Base-by-base conservation (phyloP, 179 eudicot genomes). In the Silene noctiflora region DNA sequence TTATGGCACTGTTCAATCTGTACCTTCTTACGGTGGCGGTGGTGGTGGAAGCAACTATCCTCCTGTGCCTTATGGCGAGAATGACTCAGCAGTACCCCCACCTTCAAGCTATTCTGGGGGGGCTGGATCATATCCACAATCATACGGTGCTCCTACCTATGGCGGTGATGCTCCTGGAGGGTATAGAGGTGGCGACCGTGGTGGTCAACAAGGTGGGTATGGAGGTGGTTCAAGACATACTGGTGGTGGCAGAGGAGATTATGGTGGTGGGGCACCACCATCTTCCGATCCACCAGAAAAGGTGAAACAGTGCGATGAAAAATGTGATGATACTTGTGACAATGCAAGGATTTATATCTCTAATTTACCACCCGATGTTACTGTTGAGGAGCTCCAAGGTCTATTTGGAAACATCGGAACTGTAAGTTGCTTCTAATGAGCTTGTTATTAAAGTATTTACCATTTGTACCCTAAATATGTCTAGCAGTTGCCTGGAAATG, bases 331-430 rank as follows among this genome's bases (percentile, higher is more conserved):
- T 64, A 68, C 89, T 24, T 95, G 99, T 83, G 97, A 91, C 77
- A 93, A 95, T 77, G 67, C 96, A 2, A 86, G 98, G 83, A 95
- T 95, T 69, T 93, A 93, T 72, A 86, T 95, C 65, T 95, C 99
- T 63, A 95, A 95, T 81, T 83, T 95, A 84, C 99, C 99, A n/a
- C 93, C 92, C 46, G 96, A 95, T 91, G 92, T 91, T 72, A 82
- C 96, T 11, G 44, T 78, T 53, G 99, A 95, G 1, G 99, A 95
- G 82, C 89, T 95, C 78, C 79, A 84, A 79, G 94, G 89, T 0
- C 91, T 95, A 72, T 95, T 95, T 83, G 98, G 99, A 73, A 87
- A 90, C 81, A 93, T 95, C 79, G 98, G 99, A 86, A 92, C 86
- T 48, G 99, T 95, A 86, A 88, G 81, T 46, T 75, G 53, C 77